phyloP scores from a whole-genome alignment of 140 eudicot genomes.

The Anethum foeniculum region DNA sequence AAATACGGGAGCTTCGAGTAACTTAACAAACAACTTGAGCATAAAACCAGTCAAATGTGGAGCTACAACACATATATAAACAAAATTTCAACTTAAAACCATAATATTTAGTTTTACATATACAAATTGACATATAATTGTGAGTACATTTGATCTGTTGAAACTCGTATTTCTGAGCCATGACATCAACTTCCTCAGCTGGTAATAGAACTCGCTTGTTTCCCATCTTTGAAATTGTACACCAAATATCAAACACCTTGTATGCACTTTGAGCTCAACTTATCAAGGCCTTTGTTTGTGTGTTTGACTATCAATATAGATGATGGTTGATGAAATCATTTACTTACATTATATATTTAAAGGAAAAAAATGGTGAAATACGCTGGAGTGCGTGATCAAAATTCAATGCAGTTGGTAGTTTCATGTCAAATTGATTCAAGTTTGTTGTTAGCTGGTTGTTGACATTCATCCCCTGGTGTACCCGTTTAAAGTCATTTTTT shows the following conservation, averaged over 20 bases:
- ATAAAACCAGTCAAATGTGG: conserved; percentile 59
- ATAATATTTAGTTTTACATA: neutral
- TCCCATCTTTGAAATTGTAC: conserved; percentile 25
- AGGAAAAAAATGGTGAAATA: too few species aligned
- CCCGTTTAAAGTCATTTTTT: too few species aligned
- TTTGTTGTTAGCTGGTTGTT: too few species aligned
- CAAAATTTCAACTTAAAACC: neutral
- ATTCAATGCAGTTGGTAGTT: too few species aligned
- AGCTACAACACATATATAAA: conserved; percentile 35
- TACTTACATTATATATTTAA: too few species aligned
- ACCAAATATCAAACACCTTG: neutral
- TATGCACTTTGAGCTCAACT: neutral
- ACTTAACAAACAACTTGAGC: conserved; percentile 47
- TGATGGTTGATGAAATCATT: too few species aligned
- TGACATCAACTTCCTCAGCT: conserved; percentile 41
- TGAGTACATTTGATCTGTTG: conserved; percentile 37
- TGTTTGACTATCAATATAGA: too few species aligned
- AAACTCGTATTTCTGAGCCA: conserved; percentile 37
- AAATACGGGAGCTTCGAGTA: conserved; percentile 50
- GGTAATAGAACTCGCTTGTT: conserved; percentile 57
- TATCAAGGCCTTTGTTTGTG: too few species aligned
- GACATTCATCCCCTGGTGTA: too few species aligned
- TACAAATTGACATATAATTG: neutral
- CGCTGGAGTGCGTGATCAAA: too few species aligned
- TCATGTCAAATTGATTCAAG: too few species aligned